Percentiles rank a stretch among this genome's conserved stretches.
These are phyloP conservation scores for Thymus quinquecostatus DNA, from an alignment of 257 asterid genomes.

Conservation along the genomic window DNA sequence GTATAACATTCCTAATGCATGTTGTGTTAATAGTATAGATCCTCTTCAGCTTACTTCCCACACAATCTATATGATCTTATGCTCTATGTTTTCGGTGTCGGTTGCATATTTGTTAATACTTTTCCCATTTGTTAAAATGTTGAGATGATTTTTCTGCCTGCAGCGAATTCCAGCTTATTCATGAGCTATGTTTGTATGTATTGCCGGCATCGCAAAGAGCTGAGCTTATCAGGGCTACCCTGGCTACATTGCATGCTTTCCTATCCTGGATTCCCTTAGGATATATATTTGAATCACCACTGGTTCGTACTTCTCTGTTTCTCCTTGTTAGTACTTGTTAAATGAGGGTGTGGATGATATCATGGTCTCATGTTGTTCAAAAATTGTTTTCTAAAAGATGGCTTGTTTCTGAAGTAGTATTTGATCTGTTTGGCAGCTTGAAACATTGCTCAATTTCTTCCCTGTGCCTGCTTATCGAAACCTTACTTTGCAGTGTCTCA, in stretches of 20 bases:
- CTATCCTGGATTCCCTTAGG: constrained; percentile 99
- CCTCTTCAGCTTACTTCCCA: constrained; percentile 9
- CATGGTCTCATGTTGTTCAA: constrained; percentile 1
- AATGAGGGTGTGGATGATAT: constrained; percentile 21
- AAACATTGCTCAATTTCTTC: constrained; percentile 73
- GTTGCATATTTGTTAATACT: constrained; percentile 5
- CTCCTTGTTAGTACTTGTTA: constrained; percentile 27
- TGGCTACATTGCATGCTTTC: constrained; percentile 93
- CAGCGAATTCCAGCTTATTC: constrained; percentile 98
- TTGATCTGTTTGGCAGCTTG: constrained; percentile 69
- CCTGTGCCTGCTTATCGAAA: constrained; percentile 85
- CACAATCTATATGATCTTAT: background rate
- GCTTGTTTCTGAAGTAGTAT: constrained; percentile 21
- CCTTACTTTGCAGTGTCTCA: constrained; percentile 91
- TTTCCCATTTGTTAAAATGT: constrained; percentile 2
- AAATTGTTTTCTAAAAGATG: constrained; percentile 18
- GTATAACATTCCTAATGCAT: constrained; percentile 1
- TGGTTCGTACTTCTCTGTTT: constrained; percentile 63
- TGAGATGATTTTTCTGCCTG: constrained; percentile 27
- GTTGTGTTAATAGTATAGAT: background rate
- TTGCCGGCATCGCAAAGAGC: constrained; percentile 92
- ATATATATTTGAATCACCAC: constrained; percentile 92
- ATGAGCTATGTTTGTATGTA: constrained; percentile 88
- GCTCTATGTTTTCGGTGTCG: background rate
- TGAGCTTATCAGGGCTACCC: constrained; percentile 93